Evolutionary conservation across 495 filamentous ascomycete genomes (phyloP), one percentile per base, ranked within the genome.

Genomic region (Xylaria longipes): DNA sequence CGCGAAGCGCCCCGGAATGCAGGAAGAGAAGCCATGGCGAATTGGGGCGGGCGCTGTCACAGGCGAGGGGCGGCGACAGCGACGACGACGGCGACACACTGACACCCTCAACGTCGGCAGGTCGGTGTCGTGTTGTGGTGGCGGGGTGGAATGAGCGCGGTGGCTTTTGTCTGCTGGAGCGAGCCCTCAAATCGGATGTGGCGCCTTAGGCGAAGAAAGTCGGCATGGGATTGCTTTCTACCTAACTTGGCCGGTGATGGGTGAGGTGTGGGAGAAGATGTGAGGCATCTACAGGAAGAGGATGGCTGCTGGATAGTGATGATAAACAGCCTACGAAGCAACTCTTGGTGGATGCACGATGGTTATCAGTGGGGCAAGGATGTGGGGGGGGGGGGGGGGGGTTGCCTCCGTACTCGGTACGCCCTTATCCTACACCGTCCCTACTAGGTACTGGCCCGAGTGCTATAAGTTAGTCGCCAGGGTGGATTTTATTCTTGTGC

Each of bases 1-100:
- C 74, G 74, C 70, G 77, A 76, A 46, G 79, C 74, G 68, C 77
- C 72, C 67, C 76, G 68, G 0, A 79, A 35, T 12, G 71, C 67
- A 27, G 77, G 33, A 48, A 75, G 46, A 71, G 74, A 74, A 15
- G 68, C 22, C 68, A 70, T 70, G 58, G 46, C 48, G 58, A 15
- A 46, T 35, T 37, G 22, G n/a, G 29, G 9, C n/a, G 7, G 29
- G 43, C 63, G 22, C 41, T 69, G 15, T 48, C 67, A 69, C 25
- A n/a, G 67, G 35, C 60, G 60, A 25, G 60, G 41, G 39, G 25
- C 12, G 41, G 41, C 39, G 35, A 46, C 25, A 11, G 48, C 64
- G 65, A 66, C 31, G 25, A 41, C 37, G 64, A 29, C 22, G 35
- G 35, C 35, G 65, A 43, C 48, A 43, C 46, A 22, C 37, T 66